These are phyloP conservation scores for Botrytis fabae DNA, from an alignment of 2,329 filamentous ascomycete species.

Conservation along the genomic window DNA sequence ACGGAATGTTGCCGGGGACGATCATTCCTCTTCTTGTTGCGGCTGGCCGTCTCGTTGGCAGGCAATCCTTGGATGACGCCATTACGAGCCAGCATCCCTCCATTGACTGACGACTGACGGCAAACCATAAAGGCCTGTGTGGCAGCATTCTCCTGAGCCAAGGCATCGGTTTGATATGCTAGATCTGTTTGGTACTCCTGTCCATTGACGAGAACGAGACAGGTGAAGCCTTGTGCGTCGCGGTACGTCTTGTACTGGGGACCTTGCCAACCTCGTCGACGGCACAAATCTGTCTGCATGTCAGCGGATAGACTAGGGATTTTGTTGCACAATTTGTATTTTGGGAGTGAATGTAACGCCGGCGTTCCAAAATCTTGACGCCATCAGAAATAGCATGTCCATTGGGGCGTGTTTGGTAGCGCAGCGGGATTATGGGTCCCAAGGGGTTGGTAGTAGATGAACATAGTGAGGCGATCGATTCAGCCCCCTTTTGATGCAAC, in stretches of 20 bases:
- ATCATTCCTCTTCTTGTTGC: slow-evolving; percentile 37
- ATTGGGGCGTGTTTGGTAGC: slow-evolving; percentile 3
- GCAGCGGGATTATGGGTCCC: slow-evolving; percentile 19
- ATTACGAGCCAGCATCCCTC: slow-evolving; percentile 79
- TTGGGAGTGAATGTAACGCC: slow-evolving; percentile 12
- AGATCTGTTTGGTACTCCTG: slow-evolving; percentile 93
- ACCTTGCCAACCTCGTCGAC: slow-evolving; percentile 89
- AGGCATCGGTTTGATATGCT: slow-evolving; percentile 74
- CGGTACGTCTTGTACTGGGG: slow-evolving; percentile 84
- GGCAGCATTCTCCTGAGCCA: slow-evolving; percentile 90
- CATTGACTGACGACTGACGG: slow-evolving; percentile 95
- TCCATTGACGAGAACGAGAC: slow-evolving; percentile 92
- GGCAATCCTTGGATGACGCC: slow-evolving; percentile 68
- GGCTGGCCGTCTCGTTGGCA: slow-evolving; percentile 43
- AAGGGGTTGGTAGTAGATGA: slow-evolving; percentile 10
- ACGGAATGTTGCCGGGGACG: slow-evolving; percentile 38
- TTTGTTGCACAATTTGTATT: slow-evolving; percentile 26
- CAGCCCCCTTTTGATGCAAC: slow-evolving; percentile 21
- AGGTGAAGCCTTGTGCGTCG: slow-evolving; percentile 75
- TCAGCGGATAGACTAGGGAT: slow-evolving; percentile 33
- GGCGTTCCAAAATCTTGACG: slow-evolving; percentile 5
- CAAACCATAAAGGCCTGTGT: slow-evolving; percentile 98
- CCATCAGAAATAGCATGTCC: slow-evolving; percentile 20
- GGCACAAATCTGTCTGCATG: slow-evolving; percentile 74
- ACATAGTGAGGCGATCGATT: slow-evolving; percentile 21